phyloP scores from a whole-genome alignment of 257 asterid genomes.

The Nicotiana undulata region DNA sequence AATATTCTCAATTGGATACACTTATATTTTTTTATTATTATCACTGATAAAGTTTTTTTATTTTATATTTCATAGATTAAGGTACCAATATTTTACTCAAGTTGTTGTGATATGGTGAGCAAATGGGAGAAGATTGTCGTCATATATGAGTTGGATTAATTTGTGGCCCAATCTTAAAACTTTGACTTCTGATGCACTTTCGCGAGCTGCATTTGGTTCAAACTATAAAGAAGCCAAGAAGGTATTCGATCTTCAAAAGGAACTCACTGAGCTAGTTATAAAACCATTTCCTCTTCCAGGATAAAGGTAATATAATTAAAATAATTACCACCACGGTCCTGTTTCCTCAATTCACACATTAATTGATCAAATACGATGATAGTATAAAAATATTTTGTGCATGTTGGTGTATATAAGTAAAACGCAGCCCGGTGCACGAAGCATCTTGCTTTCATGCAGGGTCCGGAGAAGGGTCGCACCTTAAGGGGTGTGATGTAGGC shows the following conservation, averaged over 20 bases:
- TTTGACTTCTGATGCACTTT: slow-evolving; percentile 51
- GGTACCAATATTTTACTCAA: slow-evolving; percentile 43
- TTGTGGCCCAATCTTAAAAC: slow-evolving; percentile 49
- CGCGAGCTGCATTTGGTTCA: slow-evolving; percentile 60
- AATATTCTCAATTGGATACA: too few species aligned
- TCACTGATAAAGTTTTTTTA: neutral
- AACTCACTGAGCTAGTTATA: slow-evolving; percentile 18
- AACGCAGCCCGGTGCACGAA: too few species aligned
- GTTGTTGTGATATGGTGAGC: slow-evolving; percentile 48
- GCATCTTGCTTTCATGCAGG: too few species aligned
- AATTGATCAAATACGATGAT: too few species aligned
- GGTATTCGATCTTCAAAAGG: slow-evolving; percentile 52
- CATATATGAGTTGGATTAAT: slow-evolving; percentile 38
- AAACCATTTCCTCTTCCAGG: slow-evolving; percentile 8
- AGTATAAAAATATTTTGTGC: too few species aligned
- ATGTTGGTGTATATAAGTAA: too few species aligned
- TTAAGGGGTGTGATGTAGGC: too few species aligned
- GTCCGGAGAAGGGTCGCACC: too few species aligned
- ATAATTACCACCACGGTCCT: neutral
- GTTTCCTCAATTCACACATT: neutral
- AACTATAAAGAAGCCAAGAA: slow-evolving; percentile 51
- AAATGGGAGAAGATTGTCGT: slow-evolving; percentile 40
- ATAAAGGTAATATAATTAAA: slow-evolving; percentile 7
- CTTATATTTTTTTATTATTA: too few species aligned
- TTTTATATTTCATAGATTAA: slow-evolving; percentile 21